Conservation (phyloP, 768 basidiomycete genomes). For the Suillus tomentosus region DNA sequence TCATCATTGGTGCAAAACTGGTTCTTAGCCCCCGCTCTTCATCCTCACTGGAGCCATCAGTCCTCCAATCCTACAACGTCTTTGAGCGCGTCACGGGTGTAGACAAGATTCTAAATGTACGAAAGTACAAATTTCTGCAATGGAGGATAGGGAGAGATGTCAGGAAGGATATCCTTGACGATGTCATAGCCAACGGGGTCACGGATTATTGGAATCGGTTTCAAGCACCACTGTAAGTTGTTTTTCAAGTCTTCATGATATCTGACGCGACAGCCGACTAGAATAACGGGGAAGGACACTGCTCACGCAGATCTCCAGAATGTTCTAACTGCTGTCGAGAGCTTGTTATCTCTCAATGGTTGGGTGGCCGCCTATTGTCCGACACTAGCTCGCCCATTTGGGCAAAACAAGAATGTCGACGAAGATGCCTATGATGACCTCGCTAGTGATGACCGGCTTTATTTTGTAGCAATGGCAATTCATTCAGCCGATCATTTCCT, state of each 20-base stretch:
- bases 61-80: constrained; percentile 58
- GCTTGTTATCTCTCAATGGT: constrained; percentile 91
- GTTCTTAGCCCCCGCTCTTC: constrained; percentile 20
- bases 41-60: constrained; percentile 19
- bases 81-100: constrained; percentile 63
- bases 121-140: constrained; percentile 87
- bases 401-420: constrained; percentile 78
- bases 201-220: constrained; percentile 91
- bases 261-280: constrained; percentile 26
- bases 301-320: constrained; percentile 89
- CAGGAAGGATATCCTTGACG: constrained; percentile 75
- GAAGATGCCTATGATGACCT: constrained; percentile 86
- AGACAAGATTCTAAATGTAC: constrained; percentile 86
- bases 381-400: constrained; percentile 91
- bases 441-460: constrained; percentile 77
- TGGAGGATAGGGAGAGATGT: constrained; percentile 86
- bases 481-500: constrained; percentile 99
- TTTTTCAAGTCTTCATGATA: neutral
- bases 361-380: constrained; percentile 98
- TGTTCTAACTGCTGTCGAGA: constrained; percentile 88
- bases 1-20: constrained; percentile 25
- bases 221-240: constrained; percentile 84
- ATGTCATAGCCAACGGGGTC: constrained; percentile 74
- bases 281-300: constrained; percentile 82
- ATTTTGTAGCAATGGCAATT: constrained; percentile 93